Base-by-base conservation (phyloP, 768 basidiomycete species). In the Boletus tomentosulus region DNA sequence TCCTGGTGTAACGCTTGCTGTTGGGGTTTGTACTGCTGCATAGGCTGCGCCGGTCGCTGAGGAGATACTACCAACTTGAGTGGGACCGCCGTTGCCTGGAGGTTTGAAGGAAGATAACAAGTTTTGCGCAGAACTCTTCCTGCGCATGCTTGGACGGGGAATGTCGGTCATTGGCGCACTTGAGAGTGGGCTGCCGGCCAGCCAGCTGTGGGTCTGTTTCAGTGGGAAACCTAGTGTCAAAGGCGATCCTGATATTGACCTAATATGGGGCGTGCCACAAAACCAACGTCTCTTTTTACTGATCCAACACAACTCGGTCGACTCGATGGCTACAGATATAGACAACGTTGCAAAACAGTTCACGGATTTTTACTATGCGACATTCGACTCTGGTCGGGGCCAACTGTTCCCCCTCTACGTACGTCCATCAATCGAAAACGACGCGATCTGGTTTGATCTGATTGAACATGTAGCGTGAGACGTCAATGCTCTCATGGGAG, bases 401-500 rank as follows among this genome's bases (percentile, higher is more conserved):
- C 48, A 55, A 2, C 80, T 98, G 49, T 60, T 57, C 3, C 43
- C 72, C 33, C 85, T 98, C 71, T 98, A 97, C 73, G 96, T 98
- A 56, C 62, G 88, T 83, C 48, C 30, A 19, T 47, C 42, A 9
- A 33, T 19, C 24, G 25, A 27, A 13, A 34, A 24, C 10, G 27
- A 48, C 45, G 37, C 47, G 69, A 71, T 69, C 70, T 53, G 60
- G 55, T 59, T 64, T 65, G 66, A 58, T 59, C 59, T 63, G 46
- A 55, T 59, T 34, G 7, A 49, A 28, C 31, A 53, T 55, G 25
- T 68, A 98, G 96, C 84, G 93, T 56, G 72, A 76, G 12, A 46
- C 62, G 50, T 98, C 95, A 11, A 96, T 95, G 91, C 74, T 98
- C 64, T 82, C 86, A 7, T 98, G 81, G 71, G 94, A 98, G 72